These are phyloP conservation scores for Arabidopsis lyrata DNA, from an alignment of 441 rosid species.

Conservation along the genomic window DNA sequence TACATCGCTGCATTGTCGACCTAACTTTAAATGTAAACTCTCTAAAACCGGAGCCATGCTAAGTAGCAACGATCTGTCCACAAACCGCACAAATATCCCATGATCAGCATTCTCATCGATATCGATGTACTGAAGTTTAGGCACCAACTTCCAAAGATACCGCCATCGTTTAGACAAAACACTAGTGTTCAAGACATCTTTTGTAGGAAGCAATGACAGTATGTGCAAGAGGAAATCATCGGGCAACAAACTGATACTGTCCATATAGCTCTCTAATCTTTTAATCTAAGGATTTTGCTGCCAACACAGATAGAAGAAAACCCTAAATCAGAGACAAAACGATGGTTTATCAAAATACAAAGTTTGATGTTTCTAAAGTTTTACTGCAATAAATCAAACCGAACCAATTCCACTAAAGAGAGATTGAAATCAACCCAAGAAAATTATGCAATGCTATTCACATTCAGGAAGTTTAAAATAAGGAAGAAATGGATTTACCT, in stretches of 20 bases:
- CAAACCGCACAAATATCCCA: not conserved
- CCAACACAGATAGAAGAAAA: not conserved
- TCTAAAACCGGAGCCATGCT: constrained; percentile 20
- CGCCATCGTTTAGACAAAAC: constrained; percentile 13
- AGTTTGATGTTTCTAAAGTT: not conserved
- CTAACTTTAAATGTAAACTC: constrained; percentile 20
- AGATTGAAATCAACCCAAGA: not conserved
- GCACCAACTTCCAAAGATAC: constrained; percentile 12
- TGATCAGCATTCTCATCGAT: not conserved
- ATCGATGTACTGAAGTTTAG: constrained; percentile 9
- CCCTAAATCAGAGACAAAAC: not conserved
- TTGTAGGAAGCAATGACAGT: constrained; percentile 1
- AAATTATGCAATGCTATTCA: too few species aligned
- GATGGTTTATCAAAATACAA: not conserved
- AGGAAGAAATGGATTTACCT: not conserved
- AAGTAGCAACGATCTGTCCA: constrained; percentile 16
- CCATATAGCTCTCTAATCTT: not conserved
- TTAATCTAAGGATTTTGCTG: not conserved
- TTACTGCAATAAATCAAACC: not conserved
- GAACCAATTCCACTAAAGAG: not conserved
- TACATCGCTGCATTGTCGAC: constrained; percentile 7
- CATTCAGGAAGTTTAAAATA: too few species aligned
- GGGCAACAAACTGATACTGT: constrained; percentile 8
- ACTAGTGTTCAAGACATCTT: constrained; percentile 4
- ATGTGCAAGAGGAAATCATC: constrained; percentile 10